Conservation (phyloP, 2,329 filamentous ascomycete genomes). For the Verruconis gallopava region DNA sequence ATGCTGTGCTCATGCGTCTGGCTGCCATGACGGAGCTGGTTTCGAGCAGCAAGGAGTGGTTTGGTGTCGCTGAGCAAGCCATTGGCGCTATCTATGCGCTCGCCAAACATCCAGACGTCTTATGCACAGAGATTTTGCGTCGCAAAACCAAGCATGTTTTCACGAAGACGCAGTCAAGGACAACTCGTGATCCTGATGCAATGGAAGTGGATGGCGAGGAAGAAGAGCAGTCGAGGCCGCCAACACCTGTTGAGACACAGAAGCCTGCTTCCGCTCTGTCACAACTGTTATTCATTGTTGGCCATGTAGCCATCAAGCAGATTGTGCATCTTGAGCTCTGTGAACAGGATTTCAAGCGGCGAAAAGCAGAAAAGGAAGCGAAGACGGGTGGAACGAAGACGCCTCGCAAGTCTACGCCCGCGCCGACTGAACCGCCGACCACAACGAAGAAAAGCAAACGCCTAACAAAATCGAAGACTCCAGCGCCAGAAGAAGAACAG, state of each 20-base stretch:
- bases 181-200: constrained; percentile 10
- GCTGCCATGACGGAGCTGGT: constrained; percentile 75
- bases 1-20: constrained; percentile 70
- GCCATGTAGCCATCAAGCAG: constrained; percentile 95
- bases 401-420: constrained; percentile 21
- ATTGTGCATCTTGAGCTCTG: constrained; percentile 97
- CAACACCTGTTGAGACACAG: constrained; percentile 26
- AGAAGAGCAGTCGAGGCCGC: constrained; percentile 10
- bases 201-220: constrained; percentile 15
- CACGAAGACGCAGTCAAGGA: constrained; percentile 25
- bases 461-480: constrained; percentile 33
- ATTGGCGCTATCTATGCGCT: constrained; percentile 90
- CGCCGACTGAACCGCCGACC: constrained; percentile 12
- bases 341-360: constrained; percentile 92
- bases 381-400: constrained; percentile 25
- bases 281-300: constrained; percentile 86
- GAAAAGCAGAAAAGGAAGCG: constrained; percentile 84
- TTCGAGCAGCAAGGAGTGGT: constrained; percentile 85
- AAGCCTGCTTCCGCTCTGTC: constrained; percentile 67
- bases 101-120: constrained; percentile 82
- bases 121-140: constrained; percentile 83
- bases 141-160: constrained; percentile 77
- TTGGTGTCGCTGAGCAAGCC: constrained; percentile 88
- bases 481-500: constrained; percentile 50
- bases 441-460: constrained; percentile 28